Evolutionary conservation across 371 early-diverging fungal species (phyloP), one percentile per base, ranked within the genome.

Genomic region (Dinochytrium kinnereticum): DNA sequence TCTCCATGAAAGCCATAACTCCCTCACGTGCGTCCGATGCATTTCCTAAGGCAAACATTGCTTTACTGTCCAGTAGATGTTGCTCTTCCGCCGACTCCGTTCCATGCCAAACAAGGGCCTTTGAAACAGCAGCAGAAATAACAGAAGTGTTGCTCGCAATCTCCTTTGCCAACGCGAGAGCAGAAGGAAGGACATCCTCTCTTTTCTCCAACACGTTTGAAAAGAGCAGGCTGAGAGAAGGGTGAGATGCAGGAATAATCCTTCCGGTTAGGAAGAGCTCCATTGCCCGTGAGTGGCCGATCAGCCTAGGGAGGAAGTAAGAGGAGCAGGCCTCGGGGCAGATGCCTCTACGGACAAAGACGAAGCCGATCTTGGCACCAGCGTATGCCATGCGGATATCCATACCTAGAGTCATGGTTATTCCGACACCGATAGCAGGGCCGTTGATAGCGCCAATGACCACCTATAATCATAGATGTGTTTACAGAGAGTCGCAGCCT

Each of bases 401-500:
- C 66, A 64, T 66, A 5, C 71, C 66, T 15, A 77, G 64, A 17
- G 74, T 74, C 67, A 66, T 68, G 31, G 77, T 77, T 49, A 75
- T 69, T 1, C 78, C 78, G 36, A 75, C 73, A 36, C 78, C 78
- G 0, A 76, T 73, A 5, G 77, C 77, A 24, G 40, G 34, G 1
- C 73, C 72, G 70, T 76, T 76, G 69, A 76, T 76, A 24, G 77
- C 77, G 0, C 68, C 77, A 59, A 76, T 73, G 51, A 64, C 49
- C 10, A 55, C 55, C 44, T 44, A 44, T 13, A 19, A 44, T 13
- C 44, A 19, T 13, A 13, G 44, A 13, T 44, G 44, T 44, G 44
- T n/a, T n/a, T n/a, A n/a, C n/a, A n/a, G n/a, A n/a, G n/a, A n/a
- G n/a, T n/a, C n/a, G n/a, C 13, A 44, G 44, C 44, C 7, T 44